Conservation (phyloP, 768 basidiomycete species). For the Boletus sp. region DNA sequence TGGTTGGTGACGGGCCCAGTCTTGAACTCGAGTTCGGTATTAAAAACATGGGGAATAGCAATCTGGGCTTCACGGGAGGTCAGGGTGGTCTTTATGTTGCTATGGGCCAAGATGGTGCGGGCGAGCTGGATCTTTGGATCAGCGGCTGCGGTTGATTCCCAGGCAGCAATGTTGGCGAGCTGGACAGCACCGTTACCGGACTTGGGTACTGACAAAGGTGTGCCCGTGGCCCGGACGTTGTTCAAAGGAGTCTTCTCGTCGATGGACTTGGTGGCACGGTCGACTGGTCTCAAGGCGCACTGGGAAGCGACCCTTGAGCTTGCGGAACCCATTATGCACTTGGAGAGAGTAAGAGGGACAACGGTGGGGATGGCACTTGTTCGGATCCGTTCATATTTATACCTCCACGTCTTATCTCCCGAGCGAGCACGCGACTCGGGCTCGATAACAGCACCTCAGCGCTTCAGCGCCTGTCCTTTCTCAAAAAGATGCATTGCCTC, state of each 20-base stretch:
- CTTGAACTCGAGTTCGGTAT: slow-evolving; percentile 74
- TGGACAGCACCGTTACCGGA: slow-evolving; percentile 64
- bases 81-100: slow-evolving; percentile 60
- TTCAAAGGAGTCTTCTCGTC: slow-evolving; percentile 24
- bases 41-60: slow-evolving; percentile 76
- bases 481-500: background rate
- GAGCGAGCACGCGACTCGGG: slow-evolving; percentile 10
- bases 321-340: slow-evolving; percentile 24
- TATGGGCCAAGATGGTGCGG: slow-evolving; percentile 71
- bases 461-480: background rate
- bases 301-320: slow-evolving; percentile 25
- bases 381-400: slow-evolving; percentile 23
- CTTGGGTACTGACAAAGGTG: slow-evolving; percentile 16
- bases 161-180: slow-evolving; percentile 53
- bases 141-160: slow-evolving; percentile 56
- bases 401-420: slow-evolving; percentile 20
- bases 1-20: slow-evolving; percentile 83
- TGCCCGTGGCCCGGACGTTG: background rate
- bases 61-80: slow-evolving; percentile 60
- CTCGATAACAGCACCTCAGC: background rate
- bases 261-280: slow-evolving; percentile 19
- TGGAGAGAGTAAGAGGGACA: background rate
- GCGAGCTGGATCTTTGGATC: slow-evolving; percentile 67
- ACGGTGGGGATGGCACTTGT: slow-evolving; percentile 8
- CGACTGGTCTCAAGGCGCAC: slow-evolving; percentile 3